These are phyloP conservation scores for Venturiaceae sp. DNA, from an alignment of 2,329 filamentous ascomycete species.

Conservation along the genomic window DNA sequence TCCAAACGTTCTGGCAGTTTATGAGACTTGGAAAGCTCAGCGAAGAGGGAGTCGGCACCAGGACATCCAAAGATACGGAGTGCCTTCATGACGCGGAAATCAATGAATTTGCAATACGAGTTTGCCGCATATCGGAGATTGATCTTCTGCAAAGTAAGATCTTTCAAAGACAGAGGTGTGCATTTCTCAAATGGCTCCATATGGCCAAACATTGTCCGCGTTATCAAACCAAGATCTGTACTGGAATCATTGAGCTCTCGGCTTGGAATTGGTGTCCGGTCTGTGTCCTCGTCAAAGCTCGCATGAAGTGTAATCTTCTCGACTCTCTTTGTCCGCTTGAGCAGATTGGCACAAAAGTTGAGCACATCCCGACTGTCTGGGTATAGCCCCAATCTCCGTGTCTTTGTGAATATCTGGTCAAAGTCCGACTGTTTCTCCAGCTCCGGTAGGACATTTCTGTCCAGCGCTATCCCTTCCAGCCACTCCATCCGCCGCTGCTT, in stretches of 20 bases:
- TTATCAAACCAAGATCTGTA: conserved; percentile 36
- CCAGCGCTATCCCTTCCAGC: conserved; percentile 37
- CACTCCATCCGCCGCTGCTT: conserved; percentile 39
- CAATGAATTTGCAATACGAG: conserved; percentile 37
- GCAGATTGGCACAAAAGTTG: conserved; percentile 31
- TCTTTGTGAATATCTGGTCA: conserved; percentile 29
- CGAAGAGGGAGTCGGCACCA: conserved; percentile 36
- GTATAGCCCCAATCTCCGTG: conserved; percentile 35
- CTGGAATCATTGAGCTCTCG: conserved; percentile 37
- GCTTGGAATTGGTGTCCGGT: conserved; percentile 20
- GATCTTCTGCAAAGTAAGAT: conserved; percentile 34
- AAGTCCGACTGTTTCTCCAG: conserved; percentile 31
- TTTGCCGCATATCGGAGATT: conserved; percentile 36
- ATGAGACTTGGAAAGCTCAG: conserved; percentile 34
- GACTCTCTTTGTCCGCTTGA: conserved; percentile 30
- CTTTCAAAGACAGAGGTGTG: conserved; percentile 32
- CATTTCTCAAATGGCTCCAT: conserved; percentile 37
- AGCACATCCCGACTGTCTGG: conserved; percentile 35
- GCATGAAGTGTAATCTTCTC: conserved; percentile 39
- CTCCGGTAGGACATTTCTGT: conserved; percentile 29
- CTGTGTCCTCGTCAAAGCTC: conserved; percentile 29
- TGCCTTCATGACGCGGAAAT: conserved; percentile 32
- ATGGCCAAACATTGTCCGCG: conserved; percentile 34
- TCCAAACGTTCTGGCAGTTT: conserved; percentile 34
- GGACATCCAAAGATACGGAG: conserved; percentile 34